phyloP scores from a whole-genome alignment of 2,329 filamentous ascomycete species.

The Blastomyces parvus region DNA sequence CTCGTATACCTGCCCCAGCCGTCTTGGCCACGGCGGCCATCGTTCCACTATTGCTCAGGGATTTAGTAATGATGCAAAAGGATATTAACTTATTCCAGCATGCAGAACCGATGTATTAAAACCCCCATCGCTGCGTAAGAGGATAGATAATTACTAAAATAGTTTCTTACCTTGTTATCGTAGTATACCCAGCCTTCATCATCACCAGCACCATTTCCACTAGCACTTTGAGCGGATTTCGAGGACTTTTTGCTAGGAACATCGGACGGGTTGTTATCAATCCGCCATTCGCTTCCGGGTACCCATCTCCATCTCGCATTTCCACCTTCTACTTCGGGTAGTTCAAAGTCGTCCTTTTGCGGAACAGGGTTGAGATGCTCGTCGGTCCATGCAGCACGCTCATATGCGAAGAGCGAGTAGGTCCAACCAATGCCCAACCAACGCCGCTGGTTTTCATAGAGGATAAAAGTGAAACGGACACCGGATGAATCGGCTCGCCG shows the following conservation, averaged over 20 bases:
- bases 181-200: conserved; percentile 93
- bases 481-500: conserved; percentile 52
- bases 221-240: conserved; percentile 41
- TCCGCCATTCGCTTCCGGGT: conserved; percentile 71
- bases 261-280: conserved; percentile 55
- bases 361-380: conserved; percentile 80
- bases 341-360: conserved; percentile 59
- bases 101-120: conserved; percentile 8
- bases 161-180: conserved; percentile 72
- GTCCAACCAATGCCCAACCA: conserved; percentile 97
- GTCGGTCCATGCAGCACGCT: conserved; percentile 86
- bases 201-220: conserved; percentile 40
- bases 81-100: not conserved
- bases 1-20: conserved; percentile 93
- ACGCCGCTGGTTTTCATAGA: conserved; percentile 91
- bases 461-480: conserved; percentile 89
- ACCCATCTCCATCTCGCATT: conserved; percentile 70
- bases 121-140: not conserved
- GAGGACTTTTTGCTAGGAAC: conserved; percentile 24
- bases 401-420: conserved; percentile 78
- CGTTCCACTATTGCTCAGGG: conserved; percentile 59
- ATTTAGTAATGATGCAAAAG: not conserved
- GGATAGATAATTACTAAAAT: not conserved
- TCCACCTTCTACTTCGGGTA: conserved; percentile 57
- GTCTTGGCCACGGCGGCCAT: conserved; percentile 72